A percentile compares a stretch with the other conserved stretches of the same genome.
Conservation (phyloP, 140 eudicot species). For the Anethum foeniculum region DNA sequence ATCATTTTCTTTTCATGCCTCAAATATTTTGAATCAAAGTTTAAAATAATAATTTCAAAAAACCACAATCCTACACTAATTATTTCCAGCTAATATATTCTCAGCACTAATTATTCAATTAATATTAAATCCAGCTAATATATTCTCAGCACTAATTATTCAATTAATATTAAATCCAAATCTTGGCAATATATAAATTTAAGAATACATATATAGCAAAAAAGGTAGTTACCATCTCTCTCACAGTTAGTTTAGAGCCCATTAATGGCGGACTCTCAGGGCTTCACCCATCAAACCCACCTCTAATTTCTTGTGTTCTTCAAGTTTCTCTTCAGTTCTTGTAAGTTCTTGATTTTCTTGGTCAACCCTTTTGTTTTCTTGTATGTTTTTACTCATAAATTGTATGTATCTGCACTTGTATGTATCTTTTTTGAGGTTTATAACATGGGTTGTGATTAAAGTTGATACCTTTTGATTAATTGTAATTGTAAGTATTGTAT, state of each 20-base stretch:
- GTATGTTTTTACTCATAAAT: not conserved
- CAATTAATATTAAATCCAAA: no score
- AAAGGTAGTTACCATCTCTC: not conserved
- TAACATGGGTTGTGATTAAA: not conserved
- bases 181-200: not conserved
- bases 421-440: not conserved
- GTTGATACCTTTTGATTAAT: not conserved
- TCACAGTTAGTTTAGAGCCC: not conserved
- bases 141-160: no score
- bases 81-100: no score
- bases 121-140: no score
- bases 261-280: constrained; percentile 6
- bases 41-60: no score
- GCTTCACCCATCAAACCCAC: not conserved
- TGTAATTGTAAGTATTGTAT: not conserved
- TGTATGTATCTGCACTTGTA: not conserved
- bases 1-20: no score
- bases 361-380: not conserved
- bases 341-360: constrained; percentile 2
- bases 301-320: not conserved
- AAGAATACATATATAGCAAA: not conserved
- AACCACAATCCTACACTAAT: no score
- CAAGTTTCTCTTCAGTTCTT: not conserved
- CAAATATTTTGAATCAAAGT: no score
- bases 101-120: no score